Conservation (phyloP, 139 green algal species). For the Ostreobium quekettii region DNA sequence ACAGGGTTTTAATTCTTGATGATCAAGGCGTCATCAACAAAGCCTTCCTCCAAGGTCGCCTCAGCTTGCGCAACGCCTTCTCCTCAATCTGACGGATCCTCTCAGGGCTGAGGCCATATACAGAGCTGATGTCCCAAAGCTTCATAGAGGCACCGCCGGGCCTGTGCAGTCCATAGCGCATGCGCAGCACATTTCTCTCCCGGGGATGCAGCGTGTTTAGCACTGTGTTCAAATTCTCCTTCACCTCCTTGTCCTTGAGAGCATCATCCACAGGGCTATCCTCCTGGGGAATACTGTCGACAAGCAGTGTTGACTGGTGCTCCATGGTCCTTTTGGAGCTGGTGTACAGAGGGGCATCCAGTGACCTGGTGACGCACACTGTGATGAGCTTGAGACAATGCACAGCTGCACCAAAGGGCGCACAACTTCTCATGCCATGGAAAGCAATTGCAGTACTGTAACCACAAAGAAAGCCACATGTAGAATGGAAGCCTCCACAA, state of each 20-base stretch:
- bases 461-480: too few species aligned
- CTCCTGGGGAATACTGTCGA: neutral
- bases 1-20: too few species aligned
- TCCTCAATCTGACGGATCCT: slow-evolving; percentile 80
- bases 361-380: too few species aligned
- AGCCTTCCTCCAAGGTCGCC: slow-evolving; percentile 21
- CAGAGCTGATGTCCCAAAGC: slow-evolving; percentile 26
- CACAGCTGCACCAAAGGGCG: too few species aligned
- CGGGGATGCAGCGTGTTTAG: slow-evolving; percentile 48
- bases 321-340: too few species aligned
- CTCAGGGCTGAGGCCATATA: slow-evolving; percentile 42
- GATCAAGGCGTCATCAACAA: too few species aligned
- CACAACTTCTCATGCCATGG: too few species aligned
- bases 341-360: too few species aligned
- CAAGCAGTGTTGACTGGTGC: too few species aligned
- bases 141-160: slow-evolving; percentile 32
- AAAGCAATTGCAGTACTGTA: too few species aligned
- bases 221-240: slow-evolving; percentile 35
- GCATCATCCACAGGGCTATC: neutral
- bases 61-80: slow-evolving; percentile 63
- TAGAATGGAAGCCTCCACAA: too few species aligned
- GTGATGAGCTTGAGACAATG: too few species aligned
- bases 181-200: slow-evolving; percentile 61
- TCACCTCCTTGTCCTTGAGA: slow-evolving; percentile 18
- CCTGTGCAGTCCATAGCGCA: slow-evolving; percentile 69